phyloP scores from a whole-genome alignment of 2,329 filamentous ascomycete genomes.

The Karstenula rhodostoma region DNA sequence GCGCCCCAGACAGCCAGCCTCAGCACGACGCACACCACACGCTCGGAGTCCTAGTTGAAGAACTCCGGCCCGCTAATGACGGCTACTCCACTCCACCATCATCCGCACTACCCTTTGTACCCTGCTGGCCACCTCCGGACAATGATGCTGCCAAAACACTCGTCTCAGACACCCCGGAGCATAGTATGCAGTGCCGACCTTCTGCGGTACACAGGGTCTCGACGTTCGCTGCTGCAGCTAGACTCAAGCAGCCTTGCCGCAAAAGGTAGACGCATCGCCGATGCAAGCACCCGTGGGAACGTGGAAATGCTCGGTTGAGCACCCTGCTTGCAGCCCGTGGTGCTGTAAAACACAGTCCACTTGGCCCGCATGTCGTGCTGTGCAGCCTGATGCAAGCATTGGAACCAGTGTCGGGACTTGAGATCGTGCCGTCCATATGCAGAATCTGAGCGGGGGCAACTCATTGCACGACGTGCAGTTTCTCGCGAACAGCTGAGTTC shows the following conservation, averaged over 20 bases:
- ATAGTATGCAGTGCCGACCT: background rate
- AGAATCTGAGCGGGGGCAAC: slow-evolving; percentile 26
- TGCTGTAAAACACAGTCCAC: slow-evolving; percentile 19
- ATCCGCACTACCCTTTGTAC: slow-evolving; percentile 13
- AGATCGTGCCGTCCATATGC: slow-evolving; percentile 32
- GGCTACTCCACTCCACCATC: slow-evolving; percentile 15
- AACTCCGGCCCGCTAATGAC: slow-evolving; percentile 14
- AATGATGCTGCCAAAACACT: background rate
- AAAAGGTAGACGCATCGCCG: slow-evolving; percentile 17
- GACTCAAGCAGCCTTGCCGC: slow-evolving; percentile 15
- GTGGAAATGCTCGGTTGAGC: slow-evolving; percentile 29
- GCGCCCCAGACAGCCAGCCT: slow-evolving; percentile 3
- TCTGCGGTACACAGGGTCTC: background rate
- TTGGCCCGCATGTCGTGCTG: slow-evolving; percentile 18
- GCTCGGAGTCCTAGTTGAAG: slow-evolving; percentile 14
- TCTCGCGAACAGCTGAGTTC: slow-evolving; percentile 5
- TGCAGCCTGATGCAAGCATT: slow-evolving; percentile 19
- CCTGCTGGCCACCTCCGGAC: background rate
- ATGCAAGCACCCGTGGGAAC: slow-evolving; percentile 16
- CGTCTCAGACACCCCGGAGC: background rate
- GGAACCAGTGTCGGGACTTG: slow-evolving; percentile 19
- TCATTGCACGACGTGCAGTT: slow-evolving; percentile 14
- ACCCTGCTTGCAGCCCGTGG: slow-evolving; percentile 17
- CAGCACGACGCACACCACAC: slow-evolving; percentile 10
- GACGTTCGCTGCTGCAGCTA: slow-evolving; percentile 17